phyloP scores from a whole-genome alignment of 2,329 filamentous ascomycete species.

The Penicillium italicum region DNA sequence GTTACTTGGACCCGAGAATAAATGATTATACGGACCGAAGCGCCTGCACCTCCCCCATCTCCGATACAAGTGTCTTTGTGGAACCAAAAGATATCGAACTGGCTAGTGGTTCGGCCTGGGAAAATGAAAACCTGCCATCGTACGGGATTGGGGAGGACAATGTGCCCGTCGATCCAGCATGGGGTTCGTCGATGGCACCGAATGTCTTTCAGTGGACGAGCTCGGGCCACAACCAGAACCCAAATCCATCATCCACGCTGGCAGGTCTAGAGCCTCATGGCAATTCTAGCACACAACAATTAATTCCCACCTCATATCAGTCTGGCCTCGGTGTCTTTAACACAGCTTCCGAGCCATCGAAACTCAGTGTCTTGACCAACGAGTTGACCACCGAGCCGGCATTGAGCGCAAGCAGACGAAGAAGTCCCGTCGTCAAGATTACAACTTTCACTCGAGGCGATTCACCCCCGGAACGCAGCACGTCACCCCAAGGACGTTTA shows the following conservation, averaged over 20 bases:
- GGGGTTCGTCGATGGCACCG: slow-evolving; percentile 19
- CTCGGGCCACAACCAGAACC: slow-evolving; percentile 31
- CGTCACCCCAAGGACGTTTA: slow-evolving; percentile 21
- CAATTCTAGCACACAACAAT: slow-evolving; percentile 16
- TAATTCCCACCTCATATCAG: slow-evolving; percentile 18
- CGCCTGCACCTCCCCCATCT: slow-evolving; percentile 9
- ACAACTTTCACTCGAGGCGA: slow-evolving; percentile 44
- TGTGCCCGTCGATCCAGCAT: slow-evolving; percentile 6
- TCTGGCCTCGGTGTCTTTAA: slow-evolving; percentile 8
- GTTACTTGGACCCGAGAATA: slow-evolving; percentile 7
- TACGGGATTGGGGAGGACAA: slow-evolving; percentile 7
- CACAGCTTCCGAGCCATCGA: background rate
- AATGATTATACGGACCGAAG: slow-evolving; percentile 11
- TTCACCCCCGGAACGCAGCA: slow-evolving; percentile 36
- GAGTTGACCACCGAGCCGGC: background rate
- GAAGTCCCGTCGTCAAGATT: slow-evolving; percentile 46
- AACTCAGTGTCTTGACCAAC: slow-evolving; percentile 11
- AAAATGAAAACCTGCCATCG: slow-evolving; percentile 13
- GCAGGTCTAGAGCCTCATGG: slow-evolving; percentile 10
- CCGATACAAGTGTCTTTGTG: slow-evolving; percentile 11
- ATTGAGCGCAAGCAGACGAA: slow-evolving; percentile 27
- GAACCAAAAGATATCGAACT: slow-evolving; percentile 20
- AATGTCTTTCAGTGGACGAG: slow-evolving; percentile 33
- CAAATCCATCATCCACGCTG: slow-evolving; percentile 28
- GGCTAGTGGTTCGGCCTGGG: slow-evolving; percentile 7